These are phyloP conservation scores for Allodekkera sacchari DNA, from an alignment of 805 yeast species.

Conservation along the genomic window DNA sequence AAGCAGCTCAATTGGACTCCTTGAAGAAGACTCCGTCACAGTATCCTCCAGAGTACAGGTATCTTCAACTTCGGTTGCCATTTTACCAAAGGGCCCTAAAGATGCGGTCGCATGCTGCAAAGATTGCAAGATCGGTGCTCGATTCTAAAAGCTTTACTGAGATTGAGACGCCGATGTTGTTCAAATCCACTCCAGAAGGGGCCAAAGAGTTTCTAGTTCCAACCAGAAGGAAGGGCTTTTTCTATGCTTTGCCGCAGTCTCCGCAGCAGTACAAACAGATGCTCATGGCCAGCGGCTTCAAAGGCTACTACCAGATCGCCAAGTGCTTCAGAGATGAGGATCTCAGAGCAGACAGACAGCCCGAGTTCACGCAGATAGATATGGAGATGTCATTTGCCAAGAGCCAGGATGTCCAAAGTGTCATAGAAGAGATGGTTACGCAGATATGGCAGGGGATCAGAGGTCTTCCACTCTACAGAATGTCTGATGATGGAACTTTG, in stretches of 20 bases:
- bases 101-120: conserved; percentile 48
- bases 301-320: conserved; percentile 83
- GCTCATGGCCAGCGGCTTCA: conserved; percentile 88
- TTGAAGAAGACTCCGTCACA: conserved; percentile 45
- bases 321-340: conserved; percentile 96
- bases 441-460: conserved; percentile 48
- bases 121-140: conserved; percentile 28
- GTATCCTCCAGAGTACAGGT: conserved; percentile 75
- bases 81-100: conserved; percentile 48
- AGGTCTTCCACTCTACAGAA: conserved; percentile 28
- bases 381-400: conserved; percentile 83
- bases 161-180: conserved; percentile 85
- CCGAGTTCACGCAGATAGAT: conserved; percentile 97
- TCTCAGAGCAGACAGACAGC: conserved; percentile 89
- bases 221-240: conserved; percentile 50
- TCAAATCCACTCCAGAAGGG: conserved; percentile 97
- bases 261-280: conserved; percentile 97
- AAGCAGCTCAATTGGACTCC: conserved; percentile 59
- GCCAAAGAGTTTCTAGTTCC: conserved; percentile 96
- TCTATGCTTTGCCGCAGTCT: conserved; percentile 93
- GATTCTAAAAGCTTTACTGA: conserved; percentile 53
- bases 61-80: conserved; percentile 65
- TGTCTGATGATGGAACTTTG: conserved; percentile 24
- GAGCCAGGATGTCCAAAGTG: conserved; percentile 55
- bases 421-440: conserved; percentile 50